Base-by-base conservation (phyloP, 108 stramenopile species). In the Conticribra weissflogii region DNA sequence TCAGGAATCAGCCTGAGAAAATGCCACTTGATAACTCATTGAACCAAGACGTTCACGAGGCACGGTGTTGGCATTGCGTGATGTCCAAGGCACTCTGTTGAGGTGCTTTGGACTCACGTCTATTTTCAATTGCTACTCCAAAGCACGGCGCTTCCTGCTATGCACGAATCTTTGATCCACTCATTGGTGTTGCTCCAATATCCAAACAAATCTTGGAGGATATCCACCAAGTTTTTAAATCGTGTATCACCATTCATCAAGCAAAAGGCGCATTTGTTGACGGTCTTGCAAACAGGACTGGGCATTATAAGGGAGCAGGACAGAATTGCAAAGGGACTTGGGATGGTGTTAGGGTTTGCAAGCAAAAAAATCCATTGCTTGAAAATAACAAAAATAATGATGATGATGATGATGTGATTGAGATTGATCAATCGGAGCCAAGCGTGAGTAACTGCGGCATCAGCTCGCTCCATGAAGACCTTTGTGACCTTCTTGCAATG, bases 51-150 rank as follows among this genome's bases (percentile, higher is more conserved):
- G n/a, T 57, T 16, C 55, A 68, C 19, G 67, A 68, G 18, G 17
- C 50, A 2, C 50, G 24, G 14, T 22, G 9, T 9, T 5, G 44
- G 5, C 64, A 66, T 30, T 18, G 12, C 4, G 2, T 53, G 9
- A 18, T 53, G 25, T 54, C 67, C 4, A 17, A 9, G 7, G 45
- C 55, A 22, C 12, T 32, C 4, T 16, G 16, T 21, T 4, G 3
- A 15, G 1, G 36, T 17, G 19, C 25, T 1, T 28, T 51, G 17
- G 54, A 56, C 28, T 3, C 5, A 15, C 54, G 67, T 8, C 3
- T 46, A 21, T 68, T 68, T 28, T 68, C 67, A 27, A 55, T 68
- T 29, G 30, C 54, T 14, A 68, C 67, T 4, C 57, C 57, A 57
- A 68, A 28, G 28, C 9, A 57, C 19, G 32, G 23, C 53, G 55